Evolutionary conservation across 2,329 filamentous ascomycete species (phyloP), one percentile per base, ranked within the genome.

Genomic region (Trichoderma sp.): DNA sequence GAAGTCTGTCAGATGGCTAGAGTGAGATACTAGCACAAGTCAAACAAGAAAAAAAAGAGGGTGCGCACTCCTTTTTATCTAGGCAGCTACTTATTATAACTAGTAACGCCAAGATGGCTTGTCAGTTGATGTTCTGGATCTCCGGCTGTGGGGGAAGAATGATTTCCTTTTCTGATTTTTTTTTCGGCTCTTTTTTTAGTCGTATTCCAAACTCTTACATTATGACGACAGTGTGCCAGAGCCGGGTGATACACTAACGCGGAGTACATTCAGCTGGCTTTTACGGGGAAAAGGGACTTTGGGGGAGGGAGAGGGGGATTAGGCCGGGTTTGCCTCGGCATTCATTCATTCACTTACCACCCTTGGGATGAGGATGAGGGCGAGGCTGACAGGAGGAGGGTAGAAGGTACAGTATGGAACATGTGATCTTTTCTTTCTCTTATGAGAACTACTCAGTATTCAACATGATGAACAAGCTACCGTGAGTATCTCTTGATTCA

Each of bases 221-320:
- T 52, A 52, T 52, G 50, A 52, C 50, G 50, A 52, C 50, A 52
- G 34, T 24, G 50, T 30, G 50, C 26, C n/a, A 15, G 24, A 26
- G 50, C 50, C 30, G 34, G 34, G 26, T 7, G 10, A 14, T 1
- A 14, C 34, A 39, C 34, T 39, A 30, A 17, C 41, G 15, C 41
- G 26, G 50, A 34, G 50, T 34, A 52, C 28, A n/a, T 34, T 3
- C 1, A 30, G 17, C n/a, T 26, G 26, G 50, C 26, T 43, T 57
- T 45, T 57, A 43, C 58, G 58, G 58, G 39, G 39, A 30, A 61
- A 61, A 61, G 58, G 58, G 58, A 61, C 47, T 48, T 61, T 51
- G 30, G 30, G 24, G 30, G 7, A 9, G 28, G 28, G 7, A 28
- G 28, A 28, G 28, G 28, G 17, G 26, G 30, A 34, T 39, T 12